phyloP scores from a whole-genome alignment of 768 basidiomycete species.

The Clitopilus hobsonii region DNA sequence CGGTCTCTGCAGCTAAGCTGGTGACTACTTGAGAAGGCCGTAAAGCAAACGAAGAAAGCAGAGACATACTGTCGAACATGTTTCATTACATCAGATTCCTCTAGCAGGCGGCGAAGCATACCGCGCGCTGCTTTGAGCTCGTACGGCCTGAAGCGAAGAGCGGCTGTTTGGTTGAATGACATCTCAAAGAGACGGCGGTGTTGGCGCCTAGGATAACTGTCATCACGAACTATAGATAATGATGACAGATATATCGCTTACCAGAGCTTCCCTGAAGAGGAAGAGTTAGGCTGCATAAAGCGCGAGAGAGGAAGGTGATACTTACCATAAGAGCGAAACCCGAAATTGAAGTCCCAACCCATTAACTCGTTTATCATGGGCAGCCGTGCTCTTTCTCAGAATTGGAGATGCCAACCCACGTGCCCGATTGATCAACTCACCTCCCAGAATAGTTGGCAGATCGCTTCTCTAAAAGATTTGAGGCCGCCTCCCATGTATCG shows the following conservation, averaged over 20 bases:
- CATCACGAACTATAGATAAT: slow-evolving; percentile 1
- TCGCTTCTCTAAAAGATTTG: slow-evolving; percentile 38
- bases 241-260: too few species aligned
- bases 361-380: slow-evolving; percentile 19
- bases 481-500: slow-evolving; percentile 30
- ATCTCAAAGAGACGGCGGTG: neutral
- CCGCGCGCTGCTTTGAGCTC: slow-evolving; percentile 16
- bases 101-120: slow-evolving; percentile 17
- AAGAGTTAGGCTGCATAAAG: too few species aligned
- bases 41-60: neutral
- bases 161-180: slow-evolving; percentile 13
- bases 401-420: neutral
- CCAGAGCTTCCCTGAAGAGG: too few species aligned
- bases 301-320: too few species aligned
- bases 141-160: slow-evolving; percentile 16
- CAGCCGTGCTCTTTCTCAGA: slow-evolving; percentile 7
- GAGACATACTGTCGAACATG: slow-evolving; percentile 11
- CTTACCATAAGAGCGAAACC: slow-evolving; percentile 13
- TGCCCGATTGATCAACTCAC: slow-evolving; percentile 15
- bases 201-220: slow-evolving; percentile 5
- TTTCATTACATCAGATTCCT: slow-evolving; percentile 11
- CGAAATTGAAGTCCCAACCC: slow-evolving; percentile 16
- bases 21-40: neutral
- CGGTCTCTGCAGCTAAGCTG: slow-evolving; percentile 19
- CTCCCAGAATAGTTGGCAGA: slow-evolving; percentile 35